Conservation (phyloP, 73 alveolate genomes). For the Effrenium voratum region DNA sequence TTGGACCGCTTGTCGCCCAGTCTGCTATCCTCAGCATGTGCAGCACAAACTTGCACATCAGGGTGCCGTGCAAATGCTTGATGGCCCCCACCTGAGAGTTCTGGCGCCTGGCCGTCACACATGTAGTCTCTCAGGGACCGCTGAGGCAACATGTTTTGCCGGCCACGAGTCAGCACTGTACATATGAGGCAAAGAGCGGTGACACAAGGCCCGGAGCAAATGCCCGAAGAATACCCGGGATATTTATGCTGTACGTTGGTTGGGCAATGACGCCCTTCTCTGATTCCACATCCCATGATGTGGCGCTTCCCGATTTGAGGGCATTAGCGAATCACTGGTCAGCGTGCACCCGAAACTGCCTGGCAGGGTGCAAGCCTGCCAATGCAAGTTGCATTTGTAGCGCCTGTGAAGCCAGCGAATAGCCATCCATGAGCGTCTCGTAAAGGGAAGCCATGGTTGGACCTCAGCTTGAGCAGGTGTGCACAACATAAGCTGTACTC, state of each 20-base stretch:
- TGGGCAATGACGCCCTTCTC: no score
- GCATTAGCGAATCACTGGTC: neutral
- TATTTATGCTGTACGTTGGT: no score
- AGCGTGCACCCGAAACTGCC: neutral
- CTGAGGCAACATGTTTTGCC: no score
- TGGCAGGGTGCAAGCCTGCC: no score
- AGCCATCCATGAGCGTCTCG: constrained; percentile 75
- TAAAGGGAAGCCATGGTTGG: constrained; percentile 63
- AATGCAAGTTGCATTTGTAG: no score
- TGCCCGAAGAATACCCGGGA: no score
- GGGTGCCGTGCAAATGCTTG: neutral
- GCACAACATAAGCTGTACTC: neutral
- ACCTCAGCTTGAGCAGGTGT: neutral
- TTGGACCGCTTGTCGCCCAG: constrained; percentile 47
- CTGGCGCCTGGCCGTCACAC: constrained; percentile 23
- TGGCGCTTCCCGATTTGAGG: no score
- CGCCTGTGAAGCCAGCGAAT: constrained; percentile 42
- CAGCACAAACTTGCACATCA: neutral
- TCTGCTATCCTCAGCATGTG: neutral
- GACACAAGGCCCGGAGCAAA: no score
- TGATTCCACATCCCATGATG: no score
- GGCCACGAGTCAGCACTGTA: no score
- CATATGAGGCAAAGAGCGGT: no score
- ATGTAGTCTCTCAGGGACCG: no score
- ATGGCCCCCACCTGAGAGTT: constrained; percentile 19